Evolutionary conservation across 2,329 filamentous ascomycete genomes (phyloP), one percentile per base, ranked within the genome.

Genomic region (Curvularia spicifera): DNA sequence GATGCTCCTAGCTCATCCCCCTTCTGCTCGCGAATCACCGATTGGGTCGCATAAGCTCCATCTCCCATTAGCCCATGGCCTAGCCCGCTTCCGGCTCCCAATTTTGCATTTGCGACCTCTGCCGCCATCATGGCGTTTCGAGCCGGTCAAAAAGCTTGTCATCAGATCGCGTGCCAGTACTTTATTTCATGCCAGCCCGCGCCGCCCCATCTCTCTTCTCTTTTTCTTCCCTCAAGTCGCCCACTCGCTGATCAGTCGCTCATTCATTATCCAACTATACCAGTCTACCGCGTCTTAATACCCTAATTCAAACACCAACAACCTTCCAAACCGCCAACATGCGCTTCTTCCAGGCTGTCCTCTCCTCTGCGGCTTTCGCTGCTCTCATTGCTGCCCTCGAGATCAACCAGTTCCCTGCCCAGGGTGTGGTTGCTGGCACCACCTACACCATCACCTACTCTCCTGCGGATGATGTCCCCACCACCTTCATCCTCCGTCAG

Each of bases 401-500:
- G 56, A 61, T 87, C 77, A 85, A 84, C 61, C n/a, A 47, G 13
- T 76, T 78, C 43, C 81, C 82, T 66, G 82, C 84, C 9, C 71
- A 72, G 29, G 71, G 77, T 47, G 76, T 86, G 52, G 69, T 77
- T 48, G 79, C 80, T 53, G 85, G 85, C 47, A 69, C 83, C 66
- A 76, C 78, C 28, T 76, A 79, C 60, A 81, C 74, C 13, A 70
- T 86, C 49, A 81, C 76, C 52, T 86, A 83, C 81, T 69, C 81
- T 56, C 78, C 77, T 46, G 75, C 78, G 53, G 71, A 75, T 57
- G 64, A 66, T 57, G 61, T 66, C 76, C 80, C 82, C 6, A 83
- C 84, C 37, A 86, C 82, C 40, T 82, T 89, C 65, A 81, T 80
- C 53, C 79, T 89, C 43, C 80, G 83, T 63, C 79, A 84, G 74